These are phyloP conservation scores for Lagenaria siceraria DNA, from an alignment of 306 rosid genomes.

Conservation along the genomic window DNA sequence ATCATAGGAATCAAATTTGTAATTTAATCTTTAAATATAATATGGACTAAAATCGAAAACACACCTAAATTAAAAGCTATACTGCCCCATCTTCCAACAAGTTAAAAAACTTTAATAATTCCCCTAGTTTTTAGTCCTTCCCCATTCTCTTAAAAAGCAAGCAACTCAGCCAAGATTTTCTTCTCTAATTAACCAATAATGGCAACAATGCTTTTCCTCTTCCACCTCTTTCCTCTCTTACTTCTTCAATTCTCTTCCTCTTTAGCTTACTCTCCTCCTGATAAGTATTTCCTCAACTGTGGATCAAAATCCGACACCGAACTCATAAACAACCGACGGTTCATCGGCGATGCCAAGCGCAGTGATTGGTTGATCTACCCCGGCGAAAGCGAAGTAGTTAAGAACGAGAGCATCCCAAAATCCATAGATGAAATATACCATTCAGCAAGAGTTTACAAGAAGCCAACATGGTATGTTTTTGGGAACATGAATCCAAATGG, in stretches of 20 bases:
- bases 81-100: no score
- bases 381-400: not conserved
- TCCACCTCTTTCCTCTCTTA: not conserved
- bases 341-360: constrained; percentile 6
- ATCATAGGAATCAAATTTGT: no score
- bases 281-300: constrained; percentile 1
- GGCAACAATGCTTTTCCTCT: not conserved
- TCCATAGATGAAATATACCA: constrained; percentile 1
- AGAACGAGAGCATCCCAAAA: not conserved
- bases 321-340: not conserved
- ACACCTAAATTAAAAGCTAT: no score
- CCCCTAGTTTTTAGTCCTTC: not conserved
- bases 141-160: not conserved
- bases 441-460: constrained; percentile 6
- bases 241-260: not conserved
- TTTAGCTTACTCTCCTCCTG: not conserved
- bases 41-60: no score
- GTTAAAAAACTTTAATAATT: no score
- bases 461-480: constrained; percentile 10
- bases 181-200: not conserved
- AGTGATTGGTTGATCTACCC: not conserved
- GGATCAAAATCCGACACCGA: not conserved
- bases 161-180: not conserved
- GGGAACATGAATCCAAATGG: not conserved
- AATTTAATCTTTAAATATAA: no score